These are phyloP conservation scores for Termitomyces sp. DNA, from an alignment of 768 basidiomycete genomes.

Conservation along the genomic window DNA sequence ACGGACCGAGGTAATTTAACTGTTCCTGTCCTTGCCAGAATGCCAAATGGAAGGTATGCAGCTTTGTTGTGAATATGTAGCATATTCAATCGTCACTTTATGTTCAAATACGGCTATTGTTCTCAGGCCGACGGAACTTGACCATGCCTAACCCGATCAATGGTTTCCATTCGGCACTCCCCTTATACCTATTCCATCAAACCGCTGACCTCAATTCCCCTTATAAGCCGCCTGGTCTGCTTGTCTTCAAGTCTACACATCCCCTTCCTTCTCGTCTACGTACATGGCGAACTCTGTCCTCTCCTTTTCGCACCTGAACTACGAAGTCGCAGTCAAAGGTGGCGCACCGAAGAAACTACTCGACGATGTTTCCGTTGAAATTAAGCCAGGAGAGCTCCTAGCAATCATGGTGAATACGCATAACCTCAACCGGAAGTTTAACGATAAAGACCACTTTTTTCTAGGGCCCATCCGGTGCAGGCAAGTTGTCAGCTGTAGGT, in stretches of 20 bases:
- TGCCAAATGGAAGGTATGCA: background rate
- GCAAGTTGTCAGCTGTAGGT: conserved; percentile 16
- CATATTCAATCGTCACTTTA: background rate
- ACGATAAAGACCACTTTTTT: background rate
- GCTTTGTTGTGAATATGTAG: too few relatives aligned
- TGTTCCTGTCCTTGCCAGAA: background rate
- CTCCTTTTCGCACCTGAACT: conserved; percentile 31
- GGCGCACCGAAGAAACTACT: conserved; percentile 27
- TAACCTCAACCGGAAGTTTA: background rate
- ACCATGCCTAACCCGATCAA: background rate
- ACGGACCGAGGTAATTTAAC: background rate
- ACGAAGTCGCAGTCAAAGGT: conserved; percentile 23
- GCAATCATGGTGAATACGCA: conserved; percentile 36
- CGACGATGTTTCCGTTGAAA: conserved; percentile 37
- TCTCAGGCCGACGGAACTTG: background rate
- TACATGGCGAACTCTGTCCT: conserved; percentile 22
- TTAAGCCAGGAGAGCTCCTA: conserved; percentile 35
- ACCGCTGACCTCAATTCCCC: background rate
- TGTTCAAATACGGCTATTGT: background rate
- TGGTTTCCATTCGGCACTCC: background rate
- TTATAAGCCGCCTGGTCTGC: background rate
- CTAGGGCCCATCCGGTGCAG: conserved; percentile 44
- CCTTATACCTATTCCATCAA: background rate
- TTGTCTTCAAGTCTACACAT: background rate
- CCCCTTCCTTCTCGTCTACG: background rate